Evolutionary conservation across 2,329 filamentous ascomycete genomes (phyloP), one percentile per base, ranked within the genome.

Genomic region (Cyphellophora attinorum): DNA sequence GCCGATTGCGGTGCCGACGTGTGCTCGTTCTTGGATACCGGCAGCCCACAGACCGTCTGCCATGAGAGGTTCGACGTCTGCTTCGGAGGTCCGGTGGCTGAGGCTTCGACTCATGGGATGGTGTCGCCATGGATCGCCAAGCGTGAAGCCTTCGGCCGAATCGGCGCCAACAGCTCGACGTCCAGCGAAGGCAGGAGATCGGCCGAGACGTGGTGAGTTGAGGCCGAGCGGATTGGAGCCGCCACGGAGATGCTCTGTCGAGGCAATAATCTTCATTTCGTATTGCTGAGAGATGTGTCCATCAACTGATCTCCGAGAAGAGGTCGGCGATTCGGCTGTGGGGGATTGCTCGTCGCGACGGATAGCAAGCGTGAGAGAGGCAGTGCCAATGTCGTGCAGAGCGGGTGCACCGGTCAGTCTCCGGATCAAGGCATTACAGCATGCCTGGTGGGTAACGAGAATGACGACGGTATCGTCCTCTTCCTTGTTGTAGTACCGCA

Each of bases 361-460:
- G 11, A 79, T 70, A 4, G 89, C 89, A 78, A 95, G 82, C 2
- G 89, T 95, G 31, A 98, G 68, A 3, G 88, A 94, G 1, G 89
- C 84, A 61, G 93, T 83, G 17, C 80, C 81, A 11, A 96, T 81
- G 53, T 96, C 88, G 51, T 93, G 76, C 11, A 98, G 69, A 0
- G 93, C 86, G 0, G 91, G 89, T 51, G 94, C 83, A 40, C 89
- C 83, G 0, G 88, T 93, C 45, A 98, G 74, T 16, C 86, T 86
- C 10, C 89, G 86, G 42, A 98, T 88, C 29, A 98, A 62, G 2
- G 91, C 91, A 61, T 98, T 98, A 60, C 89, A 94, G 25, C 91
- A 91, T 11, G 91, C 91, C 15, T 89, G 89, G 53, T 98, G 91
- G 0, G 91, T 94, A 14, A 98, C 82, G 5, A 98, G 62, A 27